A percentile compares a stretch with the other conserved stretches of the same genome.
phyloP scores from a whole-genome alignment of 2,329 filamentous ascomycete genomes.

The Pleoardoris graminearum region DNA sequence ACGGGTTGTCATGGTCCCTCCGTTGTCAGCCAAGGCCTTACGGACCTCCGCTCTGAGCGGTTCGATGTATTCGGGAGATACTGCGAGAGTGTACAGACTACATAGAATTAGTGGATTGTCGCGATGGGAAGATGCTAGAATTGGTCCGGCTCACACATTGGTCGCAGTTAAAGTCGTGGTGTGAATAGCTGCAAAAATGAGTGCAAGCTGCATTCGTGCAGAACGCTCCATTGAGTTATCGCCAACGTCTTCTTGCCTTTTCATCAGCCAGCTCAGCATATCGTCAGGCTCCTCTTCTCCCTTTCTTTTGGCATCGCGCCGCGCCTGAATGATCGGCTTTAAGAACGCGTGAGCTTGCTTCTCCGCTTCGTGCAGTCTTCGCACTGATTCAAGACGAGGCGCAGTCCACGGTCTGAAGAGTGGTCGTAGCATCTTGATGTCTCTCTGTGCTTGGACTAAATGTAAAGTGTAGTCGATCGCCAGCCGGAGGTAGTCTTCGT shows the following conservation, averaged over 20 bases:
- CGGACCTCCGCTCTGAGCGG: conserved; percentile 49
- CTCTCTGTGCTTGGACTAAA: conserved; percentile 32
- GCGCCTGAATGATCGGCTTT: conserved; percentile 29
- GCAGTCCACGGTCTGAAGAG: conserved; percentile 31
- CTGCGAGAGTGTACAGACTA: conserved; percentile 37
- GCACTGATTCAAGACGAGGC: conserved; percentile 29
- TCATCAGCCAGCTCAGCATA: conserved; percentile 45
- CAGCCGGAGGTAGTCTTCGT: conserved; percentile 35
- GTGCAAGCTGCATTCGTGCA: conserved; percentile 23
- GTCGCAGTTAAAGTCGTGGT: conserved; percentile 33
- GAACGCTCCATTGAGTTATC: conserved; percentile 11
- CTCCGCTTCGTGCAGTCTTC: conserved; percentile 24
- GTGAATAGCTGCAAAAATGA: conserved; percentile 40
- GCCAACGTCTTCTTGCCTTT: conserved; percentile 18
- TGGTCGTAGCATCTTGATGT: conserved; percentile 32
- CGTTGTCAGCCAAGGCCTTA: conserved; percentile 43
- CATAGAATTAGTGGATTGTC: background rate
- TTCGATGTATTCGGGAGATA: conserved; percentile 47
- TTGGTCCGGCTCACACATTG: conserved; percentile 18
- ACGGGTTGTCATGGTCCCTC: conserved; percentile 31
- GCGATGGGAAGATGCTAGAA: background rate
- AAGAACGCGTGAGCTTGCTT: conserved; percentile 19
- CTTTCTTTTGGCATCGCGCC: conserved; percentile 26
- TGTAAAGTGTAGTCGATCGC: conserved; percentile 38
- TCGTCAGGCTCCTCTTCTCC: conserved; percentile 41